A percentile compares a stretch with the other conserved stretches of the same genome.
Evolutionary conservation across 2,329 filamentous ascomycete species (phyloP).

Genomic region (Monilinia fructicola): DNA sequence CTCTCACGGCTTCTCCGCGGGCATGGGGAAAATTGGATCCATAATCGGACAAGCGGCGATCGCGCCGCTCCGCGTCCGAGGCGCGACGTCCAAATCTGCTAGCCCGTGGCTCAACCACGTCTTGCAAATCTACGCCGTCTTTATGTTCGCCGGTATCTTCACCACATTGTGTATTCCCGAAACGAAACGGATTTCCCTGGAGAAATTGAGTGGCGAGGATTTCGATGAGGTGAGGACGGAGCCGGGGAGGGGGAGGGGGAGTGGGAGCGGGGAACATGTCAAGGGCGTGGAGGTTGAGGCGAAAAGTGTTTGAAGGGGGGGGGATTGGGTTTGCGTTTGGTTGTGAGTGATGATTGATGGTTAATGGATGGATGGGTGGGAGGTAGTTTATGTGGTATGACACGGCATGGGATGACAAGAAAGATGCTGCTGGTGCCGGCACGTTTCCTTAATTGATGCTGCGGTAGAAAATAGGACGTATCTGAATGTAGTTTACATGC

Average conservation of each 20-base stretch:
- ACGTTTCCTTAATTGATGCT: neutral
- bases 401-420: neutral
- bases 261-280: neutral
- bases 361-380: neutral
- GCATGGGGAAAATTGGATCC: constrained; percentile 41
- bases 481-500: neutral
- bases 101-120: constrained; percentile 64
- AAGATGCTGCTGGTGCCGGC: neutral
- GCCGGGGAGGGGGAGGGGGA: neutral
- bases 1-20: constrained; percentile 42
- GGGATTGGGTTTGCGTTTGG: neutral
- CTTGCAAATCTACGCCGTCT: constrained; percentile 75
- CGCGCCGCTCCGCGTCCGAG: constrained; percentile 51
- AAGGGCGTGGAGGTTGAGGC: constrained; percentile 11
- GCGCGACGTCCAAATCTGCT: constrained; percentile 35
- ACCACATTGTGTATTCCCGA: constrained; percentile 72
- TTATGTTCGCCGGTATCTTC: constrained; percentile 73
- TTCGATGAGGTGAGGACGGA: neutral
- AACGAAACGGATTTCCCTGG: constrained; percentile 72
- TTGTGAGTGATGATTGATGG: neutral
- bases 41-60: constrained; percentile 52
- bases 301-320: neutral
- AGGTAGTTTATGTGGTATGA: neutral
- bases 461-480: neutral
- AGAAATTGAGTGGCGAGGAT: constrained; percentile 65